Evolutionary conservation across 257 asterid species (phyloP).

Genomic region (Haberlea rhodopensis): DNA sequence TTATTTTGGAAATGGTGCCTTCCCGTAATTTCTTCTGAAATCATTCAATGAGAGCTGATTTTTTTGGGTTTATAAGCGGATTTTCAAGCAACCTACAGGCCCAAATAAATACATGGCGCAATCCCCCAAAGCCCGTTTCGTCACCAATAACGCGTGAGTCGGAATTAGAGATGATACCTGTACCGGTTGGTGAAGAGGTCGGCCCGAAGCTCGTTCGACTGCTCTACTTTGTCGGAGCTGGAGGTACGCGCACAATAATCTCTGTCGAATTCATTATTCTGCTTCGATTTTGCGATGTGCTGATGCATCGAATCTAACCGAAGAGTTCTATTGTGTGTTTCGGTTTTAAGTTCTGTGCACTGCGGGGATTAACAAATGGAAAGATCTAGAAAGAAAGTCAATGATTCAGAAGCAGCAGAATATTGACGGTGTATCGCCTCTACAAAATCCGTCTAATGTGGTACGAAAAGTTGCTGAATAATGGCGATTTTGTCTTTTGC

Average conservation of each 20-base stretch:
- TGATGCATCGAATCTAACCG: no score
- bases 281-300: not conserved
- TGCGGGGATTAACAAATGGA: conserved; percentile 58
- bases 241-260: conserved; percentile 32
- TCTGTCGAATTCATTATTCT: not conserved
- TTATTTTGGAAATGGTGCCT: no score
- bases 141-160: not conserved
- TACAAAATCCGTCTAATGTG: conserved; percentile 35
- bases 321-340: not conserved
- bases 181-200: conserved; percentile 50
- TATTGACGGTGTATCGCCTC: conserved; percentile 27
- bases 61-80: not conserved
- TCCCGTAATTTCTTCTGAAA: no score
- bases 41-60: no score
- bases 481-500: not conserved
- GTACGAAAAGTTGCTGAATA: conserved; percentile 40
- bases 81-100: not conserved
- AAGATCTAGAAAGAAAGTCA: conserved; percentile 41
- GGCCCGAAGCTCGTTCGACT: conserved; percentile 49
- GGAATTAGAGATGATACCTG: conserved; percentile 23
- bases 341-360: conserved; percentile 43
- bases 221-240: conserved; percentile 61
- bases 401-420: conserved; percentile 38
- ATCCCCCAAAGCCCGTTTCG: not conserved
- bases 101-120: not conserved